phyloP scores from a whole-genome alignment of 352 stramenopile species.

The Globisporangium acanthophoron region DNA sequence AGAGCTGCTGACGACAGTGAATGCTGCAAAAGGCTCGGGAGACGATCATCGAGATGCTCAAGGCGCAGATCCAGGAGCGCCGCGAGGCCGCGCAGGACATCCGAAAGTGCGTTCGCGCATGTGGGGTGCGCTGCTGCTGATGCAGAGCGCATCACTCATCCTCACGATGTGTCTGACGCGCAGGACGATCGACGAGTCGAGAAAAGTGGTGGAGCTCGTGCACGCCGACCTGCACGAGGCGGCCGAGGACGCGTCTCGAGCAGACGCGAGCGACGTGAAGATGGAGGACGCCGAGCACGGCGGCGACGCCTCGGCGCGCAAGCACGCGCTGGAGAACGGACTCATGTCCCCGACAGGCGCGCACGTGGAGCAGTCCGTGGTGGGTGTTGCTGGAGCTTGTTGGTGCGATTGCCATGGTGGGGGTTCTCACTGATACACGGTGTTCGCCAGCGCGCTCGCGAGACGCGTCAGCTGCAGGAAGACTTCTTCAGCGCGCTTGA shows the following conservation, averaged over 20 bases:
- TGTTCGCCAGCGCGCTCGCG: conserved; percentile 28
- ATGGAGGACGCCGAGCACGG: conserved; percentile 19
- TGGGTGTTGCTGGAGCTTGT: conserved; percentile 5
- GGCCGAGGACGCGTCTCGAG: conserved; percentile 28
- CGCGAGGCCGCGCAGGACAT: conserved; percentile 70
- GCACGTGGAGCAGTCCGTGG: conserved; percentile 39
- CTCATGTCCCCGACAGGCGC: conserved; percentile 7
- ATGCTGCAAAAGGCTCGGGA: conserved; percentile 37
- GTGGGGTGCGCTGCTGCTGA: neutral
- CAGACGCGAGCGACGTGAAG: conserved; percentile 21
- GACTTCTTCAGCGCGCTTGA: conserved; percentile 63
- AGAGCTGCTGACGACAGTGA: neutral
- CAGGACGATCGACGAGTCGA: conserved; percentile 62
- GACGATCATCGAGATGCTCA: conserved; percentile 81
- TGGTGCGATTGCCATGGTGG: too few relatives aligned
- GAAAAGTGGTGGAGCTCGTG: conserved; percentile 50
- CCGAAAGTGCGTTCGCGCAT: conserved; percentile 24
- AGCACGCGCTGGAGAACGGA: conserved; percentile 12
- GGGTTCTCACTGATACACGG: too few relatives aligned
- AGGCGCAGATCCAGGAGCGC: conserved; percentile 69
- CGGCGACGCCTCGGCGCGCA: conserved; percentile 9
- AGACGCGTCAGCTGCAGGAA: conserved; percentile 53
- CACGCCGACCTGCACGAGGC: conserved; percentile 56
- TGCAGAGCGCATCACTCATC: neutral
- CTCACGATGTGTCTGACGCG: neutral